A percentile compares a stretch with the other conserved stretches of the same genome.
These are phyloP conservation scores for Vairimorpha necatrix DNA, from an alignment of 371 early-diverging fungal species.

Conservation along the genomic window DNA sequence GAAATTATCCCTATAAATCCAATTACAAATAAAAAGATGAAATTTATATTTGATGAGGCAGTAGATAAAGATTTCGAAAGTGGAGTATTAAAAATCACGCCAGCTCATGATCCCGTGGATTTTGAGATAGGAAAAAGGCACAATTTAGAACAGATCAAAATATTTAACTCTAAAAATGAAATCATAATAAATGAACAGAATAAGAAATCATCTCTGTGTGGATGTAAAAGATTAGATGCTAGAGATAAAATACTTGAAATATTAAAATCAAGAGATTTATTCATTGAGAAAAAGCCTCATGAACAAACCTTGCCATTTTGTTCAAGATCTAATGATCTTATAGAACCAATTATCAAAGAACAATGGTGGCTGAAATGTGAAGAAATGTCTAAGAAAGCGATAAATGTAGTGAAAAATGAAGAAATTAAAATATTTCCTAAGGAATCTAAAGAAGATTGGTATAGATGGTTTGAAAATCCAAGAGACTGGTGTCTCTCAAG, in stretches of 20 bases:
- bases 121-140: constrained; percentile 90
- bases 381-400: constrained; percentile 72
- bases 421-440: constrained; percentile 79
- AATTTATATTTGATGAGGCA: constrained; percentile 79
- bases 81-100: constrained; percentile 98
- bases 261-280: constrained; percentile 78
- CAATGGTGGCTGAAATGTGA: constrained; percentile 97
- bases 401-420: constrained; percentile 73
- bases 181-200: constrained; percentile 78
- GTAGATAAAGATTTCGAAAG: constrained; percentile 93
- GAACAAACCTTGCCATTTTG: constrained; percentile 86
- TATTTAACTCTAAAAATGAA: constrained; percentile 88
- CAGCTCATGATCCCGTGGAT: constrained; percentile 98
- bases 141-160: constrained; percentile 79
- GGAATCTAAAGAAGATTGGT: constrained; percentile 83
- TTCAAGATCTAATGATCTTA: constrained; percentile 81
- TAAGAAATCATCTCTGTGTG: constrained; percentile 66
- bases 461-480: constrained; percentile 87
- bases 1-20: constrained; percentile 79
- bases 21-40: constrained; percentile 77
- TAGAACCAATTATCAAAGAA: constrained; percentile 93
- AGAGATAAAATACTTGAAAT: constrained; percentile 77
- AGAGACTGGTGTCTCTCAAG: constrained; percentile 92
- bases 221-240: constrained; percentile 87
- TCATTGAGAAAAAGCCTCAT: constrained; percentile 76